Evolutionary conservation across 164 flowering plant genomes (phyloP), one percentile per base, ranked within the genome.

Genomic region (Aristolochia californica): DNA sequence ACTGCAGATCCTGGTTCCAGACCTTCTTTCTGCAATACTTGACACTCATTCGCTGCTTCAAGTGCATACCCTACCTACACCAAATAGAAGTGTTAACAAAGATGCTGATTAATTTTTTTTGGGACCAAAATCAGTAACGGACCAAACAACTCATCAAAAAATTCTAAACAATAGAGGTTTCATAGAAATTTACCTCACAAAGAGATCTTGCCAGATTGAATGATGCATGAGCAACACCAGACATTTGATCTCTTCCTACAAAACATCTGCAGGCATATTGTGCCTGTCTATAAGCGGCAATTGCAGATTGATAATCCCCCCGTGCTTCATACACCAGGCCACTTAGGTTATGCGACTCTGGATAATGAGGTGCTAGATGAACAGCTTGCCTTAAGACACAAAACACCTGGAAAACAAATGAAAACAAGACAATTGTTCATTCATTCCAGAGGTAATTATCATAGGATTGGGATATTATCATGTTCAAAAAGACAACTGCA

Each of bases 361-460:
- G 90, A 72, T 74, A 81, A 26, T 81, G 74, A 56, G 99, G 97
- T 26, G 85, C 83, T 47, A 72, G 87, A 66, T 81, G 91, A 68
- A 85, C 77, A 56, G 96, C 97, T 74, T 89, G 99, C 57, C 65
- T 73, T 66, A 84, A 74, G 59, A 94, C 89, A 65, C 81, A 88
- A 78, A 74, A 85, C 10, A 87, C 95, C 98, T 91, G 79, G 21
- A 34, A 64, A 11, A 67, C 10, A 4, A 58, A 66, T 22, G 10
- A 34, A 34, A 34, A 34, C 10, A 2, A 34, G 40, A 34, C 40
- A 34, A 34, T 34, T n/a, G n/a, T 12, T 34, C 10, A 34, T 34
- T 7, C 10, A 8, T 34, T 34, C 10, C 40, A 34, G 10, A 34
- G 2, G 40, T 34, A 34, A 34, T 34, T 12, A 34, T 34, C 10